Evolutionary conservation across 495 filamentous ascomycete genomes (phyloP).

Genomic region (Penicillium turbatum): DNA sequence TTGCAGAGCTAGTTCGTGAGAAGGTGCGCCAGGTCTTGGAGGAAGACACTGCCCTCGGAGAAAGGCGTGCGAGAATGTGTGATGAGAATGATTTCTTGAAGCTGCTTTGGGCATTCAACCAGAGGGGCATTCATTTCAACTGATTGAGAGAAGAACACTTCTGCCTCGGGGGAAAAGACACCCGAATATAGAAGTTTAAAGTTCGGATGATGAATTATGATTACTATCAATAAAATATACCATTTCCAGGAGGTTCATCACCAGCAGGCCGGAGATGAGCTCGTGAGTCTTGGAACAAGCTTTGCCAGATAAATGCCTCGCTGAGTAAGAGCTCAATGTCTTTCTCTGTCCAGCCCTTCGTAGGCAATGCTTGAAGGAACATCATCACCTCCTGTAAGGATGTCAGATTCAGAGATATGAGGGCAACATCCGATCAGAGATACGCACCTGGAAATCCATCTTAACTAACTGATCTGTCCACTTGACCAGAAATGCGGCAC

Average conservation of each 20-base stretch:
- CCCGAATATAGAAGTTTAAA: conserved; percentile 11
- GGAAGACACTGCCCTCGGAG: conserved; percentile 68
- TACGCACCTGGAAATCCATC: conserved; percentile 80
- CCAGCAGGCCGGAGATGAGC: conserved; percentile 67
- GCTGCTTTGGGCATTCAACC: conserved; percentile 73
- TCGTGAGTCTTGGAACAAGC: conserved; percentile 79
- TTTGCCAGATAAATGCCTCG: conserved; percentile 96
- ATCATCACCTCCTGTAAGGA: conserved; percentile 85
- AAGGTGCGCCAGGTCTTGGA: conserved; percentile 81
- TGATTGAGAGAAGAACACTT: conserved; percentile 35
- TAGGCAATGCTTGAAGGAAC: conserved; percentile 94
- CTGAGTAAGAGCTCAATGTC: conserved; percentile 93
- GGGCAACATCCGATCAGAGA: neutral
- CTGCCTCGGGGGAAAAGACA: conserved; percentile 6
- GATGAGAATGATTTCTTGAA: conserved; percentile 88
- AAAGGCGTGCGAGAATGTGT: conserved; percentile 76
- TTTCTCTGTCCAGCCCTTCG: conserved; percentile 94
- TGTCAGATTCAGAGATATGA: conserved; percentile 1
- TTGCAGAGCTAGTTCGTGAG: conserved; percentile 69
- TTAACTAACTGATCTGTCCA: conserved; percentile 93
- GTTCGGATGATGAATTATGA: conserved; percentile 34
- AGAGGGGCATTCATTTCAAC: conserved; percentile 90
- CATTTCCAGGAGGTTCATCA: conserved; percentile 37
- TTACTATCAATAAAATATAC: conserved; percentile 40
- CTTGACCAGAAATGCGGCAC: conserved; percentile 97